Evolutionary conservation across 1,139 yeast genomes (phyloP).

Genomic region (Sporopachydermia cereana): DNA sequence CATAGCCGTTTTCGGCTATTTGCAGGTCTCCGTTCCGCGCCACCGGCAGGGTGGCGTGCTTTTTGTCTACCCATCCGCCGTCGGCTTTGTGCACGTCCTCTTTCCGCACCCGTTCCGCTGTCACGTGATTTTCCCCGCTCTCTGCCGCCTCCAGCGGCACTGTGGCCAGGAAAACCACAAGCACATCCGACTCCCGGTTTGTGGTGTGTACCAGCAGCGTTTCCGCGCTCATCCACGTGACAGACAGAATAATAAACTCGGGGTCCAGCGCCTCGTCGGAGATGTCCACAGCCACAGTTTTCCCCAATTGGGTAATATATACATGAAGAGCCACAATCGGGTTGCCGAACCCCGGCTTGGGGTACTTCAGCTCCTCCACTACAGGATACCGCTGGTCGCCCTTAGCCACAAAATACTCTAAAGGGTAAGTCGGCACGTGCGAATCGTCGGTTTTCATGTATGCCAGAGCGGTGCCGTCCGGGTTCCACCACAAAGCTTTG

Average conservation of each 20-base stretch:
- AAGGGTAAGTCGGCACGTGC: constrained; percentile 36
- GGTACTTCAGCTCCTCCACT: constrained; percentile 40
- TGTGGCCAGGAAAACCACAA: constrained; percentile 34
- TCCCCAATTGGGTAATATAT: constrained; percentile 24
- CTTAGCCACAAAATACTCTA: constrained; percentile 38
- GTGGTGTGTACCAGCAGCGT: constrained; percentile 30
- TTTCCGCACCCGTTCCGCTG: constrained; percentile 24
- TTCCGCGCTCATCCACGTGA: constrained; percentile 38
- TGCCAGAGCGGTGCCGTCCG: constrained; percentile 40
- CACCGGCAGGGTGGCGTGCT: neutral
- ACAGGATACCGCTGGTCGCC: constrained; percentile 36
- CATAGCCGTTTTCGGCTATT: constrained; percentile 30
- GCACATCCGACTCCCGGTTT: constrained; percentile 39
- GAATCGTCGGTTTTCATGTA: constrained; percentile 50
- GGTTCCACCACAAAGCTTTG: constrained; percentile 62
- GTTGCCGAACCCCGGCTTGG: constrained; percentile 56
- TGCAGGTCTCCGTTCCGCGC: constrained; percentile 10
- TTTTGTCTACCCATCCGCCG: constrained; percentile 31
- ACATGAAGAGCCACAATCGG: constrained; percentile 34
- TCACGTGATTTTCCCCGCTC: constrained; percentile 16
- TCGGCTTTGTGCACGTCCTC: constrained; percentile 31
- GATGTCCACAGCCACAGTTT: constrained; percentile 1
- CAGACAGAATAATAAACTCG: constrained; percentile 46
- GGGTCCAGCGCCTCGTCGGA: constrained; percentile 21
- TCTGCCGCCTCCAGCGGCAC: constrained; percentile 19